Conservation (phyloP, 805 yeast species). For the Candida silvicultrix region DNA sequence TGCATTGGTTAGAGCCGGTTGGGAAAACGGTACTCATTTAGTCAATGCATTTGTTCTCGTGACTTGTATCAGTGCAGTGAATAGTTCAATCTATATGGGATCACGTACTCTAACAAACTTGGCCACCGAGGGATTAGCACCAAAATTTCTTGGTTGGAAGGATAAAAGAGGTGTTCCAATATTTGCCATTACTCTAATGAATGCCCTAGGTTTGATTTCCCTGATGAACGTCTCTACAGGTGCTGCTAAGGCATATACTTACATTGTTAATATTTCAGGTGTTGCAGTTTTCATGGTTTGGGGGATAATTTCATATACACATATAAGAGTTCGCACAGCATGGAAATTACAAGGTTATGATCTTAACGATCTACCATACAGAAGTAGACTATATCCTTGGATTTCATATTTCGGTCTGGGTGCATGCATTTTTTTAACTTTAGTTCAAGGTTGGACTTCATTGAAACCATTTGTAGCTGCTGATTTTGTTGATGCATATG, state of each 20-base stretch:
- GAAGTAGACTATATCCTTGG: conserved; percentile 47
- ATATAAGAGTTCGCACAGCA: conserved; percentile 63
- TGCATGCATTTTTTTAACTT: conserved; percentile 32
- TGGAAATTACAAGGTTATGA: conserved; percentile 57
- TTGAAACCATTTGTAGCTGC: conserved; percentile 43
- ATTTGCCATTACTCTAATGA: conserved; percentile 49
- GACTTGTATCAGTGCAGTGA: conserved; percentile 64
- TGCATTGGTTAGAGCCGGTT: conserved; percentile 65
- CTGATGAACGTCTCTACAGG: conserved; percentile 49
- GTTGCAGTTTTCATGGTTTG: conserved; percentile 73
- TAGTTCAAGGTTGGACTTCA: conserved; percentile 46
- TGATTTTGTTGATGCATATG: conserved; percentile 54
- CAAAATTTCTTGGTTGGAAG: conserved; percentile 43
- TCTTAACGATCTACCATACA: conserved; percentile 63
- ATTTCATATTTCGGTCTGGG: conserved; percentile 34
- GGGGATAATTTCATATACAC: conserved; percentile 59
- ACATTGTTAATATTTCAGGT: conserved; percentile 69
- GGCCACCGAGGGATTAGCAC: conserved; percentile 58
- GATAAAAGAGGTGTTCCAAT: conserved; percentile 59
- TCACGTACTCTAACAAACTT: conserved; percentile 60
- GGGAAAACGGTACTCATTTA: conserved; percentile 55
- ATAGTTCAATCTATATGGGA: conserved; percentile 64
- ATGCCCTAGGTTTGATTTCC: conserved; percentile 57
- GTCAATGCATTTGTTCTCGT: conserved; percentile 66
- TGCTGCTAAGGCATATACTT: conserved; percentile 56